Conservation (phyloP, 768 basidiomycete species). For the Leccinum broughii region DNA sequence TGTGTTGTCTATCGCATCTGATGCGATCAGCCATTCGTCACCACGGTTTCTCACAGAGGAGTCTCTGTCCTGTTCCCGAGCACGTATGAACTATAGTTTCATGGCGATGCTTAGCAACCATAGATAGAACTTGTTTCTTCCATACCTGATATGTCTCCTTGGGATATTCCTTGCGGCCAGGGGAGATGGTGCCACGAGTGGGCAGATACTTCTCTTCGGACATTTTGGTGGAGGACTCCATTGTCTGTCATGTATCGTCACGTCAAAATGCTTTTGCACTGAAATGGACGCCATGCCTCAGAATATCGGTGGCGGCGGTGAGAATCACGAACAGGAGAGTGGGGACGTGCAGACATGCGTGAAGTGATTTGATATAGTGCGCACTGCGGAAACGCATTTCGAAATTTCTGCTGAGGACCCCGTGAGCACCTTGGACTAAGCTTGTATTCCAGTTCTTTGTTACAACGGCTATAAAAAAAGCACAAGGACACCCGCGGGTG, state of each 20-base stretch:
- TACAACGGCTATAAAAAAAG: neutral
- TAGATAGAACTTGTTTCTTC: neutral
- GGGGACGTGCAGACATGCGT: constrained; percentile 7
- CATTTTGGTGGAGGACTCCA: neutral
- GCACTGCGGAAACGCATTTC: too few species aligned
- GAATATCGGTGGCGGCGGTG: neutral
- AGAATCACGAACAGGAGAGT: too few species aligned
- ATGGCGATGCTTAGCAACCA: neutral
- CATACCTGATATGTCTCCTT: constrained; percentile 8
- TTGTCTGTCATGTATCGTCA: neutral
- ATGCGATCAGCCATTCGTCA: neutral
- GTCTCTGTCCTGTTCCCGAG: neutral
- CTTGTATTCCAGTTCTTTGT: too few species aligned
- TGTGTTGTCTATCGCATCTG: neutral
- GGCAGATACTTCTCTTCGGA: neutral
- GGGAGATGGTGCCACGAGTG: neutral
- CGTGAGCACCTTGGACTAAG: too few species aligned
- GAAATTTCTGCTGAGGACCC: too few species aligned
- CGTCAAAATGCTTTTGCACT: neutral
- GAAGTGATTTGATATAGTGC: too few species aligned
- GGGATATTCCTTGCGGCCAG: neutral
- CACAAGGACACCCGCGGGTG: neutral
- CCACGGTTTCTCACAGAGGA: neutral
- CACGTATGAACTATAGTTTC: neutral
- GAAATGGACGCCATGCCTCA: constrained; percentile 9